Evolutionary conservation across 2,329 filamentous ascomycete species (phyloP), one percentile per base, ranked within the genome.

Genomic region (Fusarium gaditjirri): DNA sequence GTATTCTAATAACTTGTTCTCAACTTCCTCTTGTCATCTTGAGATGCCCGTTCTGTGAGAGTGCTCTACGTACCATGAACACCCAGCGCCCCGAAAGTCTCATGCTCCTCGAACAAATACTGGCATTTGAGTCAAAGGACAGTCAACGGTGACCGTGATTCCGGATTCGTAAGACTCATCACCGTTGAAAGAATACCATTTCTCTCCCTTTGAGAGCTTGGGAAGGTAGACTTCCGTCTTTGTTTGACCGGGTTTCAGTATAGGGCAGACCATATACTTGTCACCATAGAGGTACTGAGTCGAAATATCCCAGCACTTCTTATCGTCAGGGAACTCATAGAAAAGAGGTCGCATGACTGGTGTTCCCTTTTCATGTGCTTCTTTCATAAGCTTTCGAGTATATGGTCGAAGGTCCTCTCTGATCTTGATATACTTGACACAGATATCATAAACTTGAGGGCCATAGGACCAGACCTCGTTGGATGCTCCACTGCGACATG

Each of bases 381-480:
- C 84, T 41, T 78, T 80, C 90, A 92, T 92, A 66, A 92, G 74
- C 0, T 65, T 77, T 5, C 90, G 80, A 0, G 86, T 90, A 68
- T 92, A 92, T 2, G 83, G 83, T 8, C 90, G 82, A 76, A 92
- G 65, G 38, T 84, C 76, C 78, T 92, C 90, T 5, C 90, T 84
- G 17, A 92, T 81, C 9, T 74, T 70, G 76, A 93, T 83, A 70
- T 91, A 92, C 71, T 84, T 87, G 75, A 85, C 84, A 77, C 88
- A 90, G 36, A 92, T 90, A 36, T 81, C 83, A 66, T 90, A 90
- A 1, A 90, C 86, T 33, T 88, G 84, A 11, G 86, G 83, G 0
- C 90, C 90, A 73, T 91, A 92, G 2, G 86, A 89, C 90, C 90
- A 92, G 3, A 92, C 86, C 77, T 92, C 90, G 71, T 91, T 91